Conservation (phyloP, 2,329 filamentous ascomycete species). For the Nemania sp. region DNA sequence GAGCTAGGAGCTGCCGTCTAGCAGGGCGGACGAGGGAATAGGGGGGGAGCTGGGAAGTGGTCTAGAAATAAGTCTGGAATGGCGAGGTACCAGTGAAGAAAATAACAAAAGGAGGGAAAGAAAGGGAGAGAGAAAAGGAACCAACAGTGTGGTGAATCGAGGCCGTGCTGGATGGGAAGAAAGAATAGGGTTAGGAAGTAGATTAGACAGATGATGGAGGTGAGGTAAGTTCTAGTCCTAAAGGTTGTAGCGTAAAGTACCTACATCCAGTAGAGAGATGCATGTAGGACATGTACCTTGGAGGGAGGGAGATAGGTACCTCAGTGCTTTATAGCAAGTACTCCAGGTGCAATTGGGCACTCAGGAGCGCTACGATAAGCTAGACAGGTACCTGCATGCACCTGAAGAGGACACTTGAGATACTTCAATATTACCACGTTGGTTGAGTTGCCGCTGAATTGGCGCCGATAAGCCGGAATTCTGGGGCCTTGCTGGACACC, state of each 20-base stretch:
- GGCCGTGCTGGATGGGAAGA: background rate
- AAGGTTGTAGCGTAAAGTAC: too few relatives aligned
- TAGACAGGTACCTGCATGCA: background rate
- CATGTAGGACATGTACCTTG: too few relatives aligned
- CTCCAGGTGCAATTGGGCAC: background rate
- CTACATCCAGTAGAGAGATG: too few relatives aligned
- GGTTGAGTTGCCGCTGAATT: background rate
- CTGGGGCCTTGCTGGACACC: too few relatives aligned
- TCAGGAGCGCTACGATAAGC: slow-evolving; percentile 19
- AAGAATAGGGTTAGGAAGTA: background rate
- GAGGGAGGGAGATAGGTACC: slow-evolving; percentile 15
- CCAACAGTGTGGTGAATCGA: background rate
- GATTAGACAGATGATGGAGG: background rate
- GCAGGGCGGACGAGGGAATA: background rate
- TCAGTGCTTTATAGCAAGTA: slow-evolving; percentile 1
- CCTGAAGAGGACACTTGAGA: too few relatives aligned
- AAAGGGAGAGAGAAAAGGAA: background rate
- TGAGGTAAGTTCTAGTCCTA: too few relatives aligned
- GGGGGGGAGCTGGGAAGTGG: background rate
- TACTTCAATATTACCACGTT: background rate
- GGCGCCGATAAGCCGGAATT: slow-evolving; percentile 15
- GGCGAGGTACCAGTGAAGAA: background rate
- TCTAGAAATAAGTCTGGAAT: background rate
- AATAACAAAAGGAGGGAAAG: too few relatives aligned
- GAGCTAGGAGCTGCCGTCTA: too few relatives aligned